Base-by-base conservation (phyloP, 352 stramenopile genomes). In the Achlya hypogyna region DNA sequence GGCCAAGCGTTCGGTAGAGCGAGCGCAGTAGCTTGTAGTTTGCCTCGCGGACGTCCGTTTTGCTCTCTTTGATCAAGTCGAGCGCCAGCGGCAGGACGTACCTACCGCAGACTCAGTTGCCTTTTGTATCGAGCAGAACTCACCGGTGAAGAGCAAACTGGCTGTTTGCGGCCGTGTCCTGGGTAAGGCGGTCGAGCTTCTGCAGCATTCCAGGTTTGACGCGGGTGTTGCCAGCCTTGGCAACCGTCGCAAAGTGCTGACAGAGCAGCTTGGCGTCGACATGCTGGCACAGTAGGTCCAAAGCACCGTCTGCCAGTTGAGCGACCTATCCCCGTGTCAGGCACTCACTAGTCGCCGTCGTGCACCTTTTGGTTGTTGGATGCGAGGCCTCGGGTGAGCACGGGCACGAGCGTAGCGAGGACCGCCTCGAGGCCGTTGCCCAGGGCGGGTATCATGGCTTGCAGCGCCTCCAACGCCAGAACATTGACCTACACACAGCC, bases 21-120 rank as follows among this genome's bases (percentile, higher is more conserved):
- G 78, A 66, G 8, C 51, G 51, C 28, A 91, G 47, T 2, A 91
- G 49, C 12, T 71, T 66, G 20, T 70, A 45, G 10, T 88, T 91
- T 0, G 78, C 78, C 29, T 89, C 78, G 58, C 81, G 82, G n/a
- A 89, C 76, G 45, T 86, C 74, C 35, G 72, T 89, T 56, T 90
- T 90, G 53, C 72, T 79, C 64, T 93, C 84, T 69, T 89, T 89
- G 9, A 93, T 66, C 22, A 88, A 65, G 40, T 88, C 76, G 0
- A 93, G 51, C 16, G 82, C 75, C n/a, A 93, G 65, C 4, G 84
- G 84, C 0, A 91, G 68, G 31, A 91, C 81, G 52, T 90, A 82
- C 20, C 84, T 78, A 69, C 28, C 18, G 27, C 2, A 51, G 2
- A 4, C 3, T 27, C 23, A 22, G n/a, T 14, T 49, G 12, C 12